These are phyloP conservation scores for Casuarina glauca DNA, from an alignment of 306 rosid species.

Conservation along the genomic window DNA sequence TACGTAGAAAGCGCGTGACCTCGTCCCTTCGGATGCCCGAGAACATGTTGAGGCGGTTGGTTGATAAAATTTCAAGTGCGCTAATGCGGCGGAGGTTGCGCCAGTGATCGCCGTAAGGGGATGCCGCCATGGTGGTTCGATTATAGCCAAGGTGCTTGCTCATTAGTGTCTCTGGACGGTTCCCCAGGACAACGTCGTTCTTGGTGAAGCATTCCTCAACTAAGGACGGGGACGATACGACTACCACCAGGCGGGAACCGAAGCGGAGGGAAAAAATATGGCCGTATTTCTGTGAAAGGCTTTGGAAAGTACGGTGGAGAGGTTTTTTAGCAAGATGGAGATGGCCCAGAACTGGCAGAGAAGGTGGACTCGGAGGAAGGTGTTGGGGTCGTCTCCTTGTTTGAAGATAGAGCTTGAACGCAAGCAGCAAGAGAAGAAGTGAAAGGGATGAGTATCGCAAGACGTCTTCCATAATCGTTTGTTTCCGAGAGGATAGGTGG, in stretches of 20 bases:
- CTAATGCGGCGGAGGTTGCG: constrained; percentile 74
- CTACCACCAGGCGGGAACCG: constrained; percentile 33
- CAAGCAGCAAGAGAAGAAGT: no score
- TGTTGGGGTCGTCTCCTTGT: no score
- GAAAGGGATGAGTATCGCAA: no score
- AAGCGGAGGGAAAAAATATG: constrained; percentile 31
- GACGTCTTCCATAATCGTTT: no score
- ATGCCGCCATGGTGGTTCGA: constrained; percentile 21
- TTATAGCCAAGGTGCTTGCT: constrained; percentile 48
- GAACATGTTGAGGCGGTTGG: constrained; percentile 32
- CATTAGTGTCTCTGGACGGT: constrained; percentile 33
- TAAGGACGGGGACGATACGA: constrained; percentile 47
- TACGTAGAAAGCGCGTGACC: constrained; percentile 30
- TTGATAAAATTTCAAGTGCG: constrained; percentile 56
- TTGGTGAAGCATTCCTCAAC: constrained; percentile 72
- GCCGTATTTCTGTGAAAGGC: constrained; percentile 48
- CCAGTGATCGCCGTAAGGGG: constrained; percentile 79
- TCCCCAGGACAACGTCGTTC: constrained; percentile 57
- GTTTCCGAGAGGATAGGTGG: no score
- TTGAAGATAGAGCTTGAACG: no score
- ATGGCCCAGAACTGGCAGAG: no score
- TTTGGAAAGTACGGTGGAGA: constrained; percentile 2
- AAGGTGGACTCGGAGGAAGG: no score
- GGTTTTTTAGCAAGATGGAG: no score
- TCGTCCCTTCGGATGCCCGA: constrained; percentile 42